phyloP scores from a whole-genome alignment of 768 basidiomycete species.

The Polyporus arcularius region DNA sequence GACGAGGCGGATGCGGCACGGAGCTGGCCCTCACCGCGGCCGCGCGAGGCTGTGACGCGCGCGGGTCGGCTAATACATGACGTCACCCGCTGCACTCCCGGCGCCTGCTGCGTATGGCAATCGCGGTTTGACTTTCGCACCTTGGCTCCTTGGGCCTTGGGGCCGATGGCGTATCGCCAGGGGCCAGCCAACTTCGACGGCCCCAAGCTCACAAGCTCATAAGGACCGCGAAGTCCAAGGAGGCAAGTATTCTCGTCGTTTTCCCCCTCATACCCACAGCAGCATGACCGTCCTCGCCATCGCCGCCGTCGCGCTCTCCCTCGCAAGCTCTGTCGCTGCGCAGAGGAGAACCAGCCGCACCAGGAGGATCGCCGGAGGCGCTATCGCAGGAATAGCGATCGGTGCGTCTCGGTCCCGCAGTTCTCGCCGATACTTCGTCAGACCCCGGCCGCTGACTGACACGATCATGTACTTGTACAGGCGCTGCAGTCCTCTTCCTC shows the following conservation, averaged over 20 bases:
- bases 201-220: no score
- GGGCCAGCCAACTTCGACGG: no score
- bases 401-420: slow-evolving; percentile 3
- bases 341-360: not conserved
- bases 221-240: no score
- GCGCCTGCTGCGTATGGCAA: not conserved
- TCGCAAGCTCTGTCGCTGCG: slow-evolving; percentile 3
- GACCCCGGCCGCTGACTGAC: no score
- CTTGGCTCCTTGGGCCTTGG: not conserved
- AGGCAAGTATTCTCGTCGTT: no score
- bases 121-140: slow-evolving; percentile 9
- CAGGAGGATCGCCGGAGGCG: slow-evolving; percentile 12
- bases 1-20: no score
- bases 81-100: not conserved
- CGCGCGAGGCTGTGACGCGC: no score
- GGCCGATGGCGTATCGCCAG: no score
- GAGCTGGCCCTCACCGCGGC: no score
- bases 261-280: not conserved
- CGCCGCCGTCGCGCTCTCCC: not conserved
- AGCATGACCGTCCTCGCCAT: slow-evolving; percentile 2
- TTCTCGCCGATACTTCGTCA: not conserved
- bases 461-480: not conserved
- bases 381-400: slow-evolving; percentile 22
- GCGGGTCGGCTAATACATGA: no score
- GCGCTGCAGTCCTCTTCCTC: not conserved